These are phyloP conservation scores for Apiospora pterosperma DNA, from an alignment of 2,329 filamentous ascomycete species.

Conservation along the genomic window DNA sequence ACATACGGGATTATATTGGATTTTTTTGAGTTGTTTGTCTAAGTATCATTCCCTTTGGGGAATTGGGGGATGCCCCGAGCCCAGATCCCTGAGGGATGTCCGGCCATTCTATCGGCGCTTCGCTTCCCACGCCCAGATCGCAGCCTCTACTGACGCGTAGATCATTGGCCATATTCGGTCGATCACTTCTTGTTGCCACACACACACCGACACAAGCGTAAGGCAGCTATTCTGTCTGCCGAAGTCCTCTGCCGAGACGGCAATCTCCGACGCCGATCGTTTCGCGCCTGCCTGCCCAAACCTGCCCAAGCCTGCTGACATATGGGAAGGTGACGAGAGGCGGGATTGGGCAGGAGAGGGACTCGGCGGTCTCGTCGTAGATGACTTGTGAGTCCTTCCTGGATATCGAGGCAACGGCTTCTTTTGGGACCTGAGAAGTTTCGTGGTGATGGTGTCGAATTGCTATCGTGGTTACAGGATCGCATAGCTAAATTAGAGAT, in stretches of 20 bases:
- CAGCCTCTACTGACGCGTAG: not conserved
- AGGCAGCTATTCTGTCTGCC: not conserved
- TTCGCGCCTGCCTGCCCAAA: not conserved
- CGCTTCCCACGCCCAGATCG: not conserved
- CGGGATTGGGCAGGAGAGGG: not conserved
- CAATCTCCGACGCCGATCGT: not conserved
- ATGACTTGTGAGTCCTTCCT: not conserved
- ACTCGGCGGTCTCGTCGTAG: not conserved
- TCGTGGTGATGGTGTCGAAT: not conserved
- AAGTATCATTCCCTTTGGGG: no score
- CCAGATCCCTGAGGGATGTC: not conserved
- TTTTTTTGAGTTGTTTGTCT: no score
- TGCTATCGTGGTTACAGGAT: not conserved
- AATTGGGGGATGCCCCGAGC: no score
- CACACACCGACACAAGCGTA: not conserved
- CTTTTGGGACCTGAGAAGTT: not conserved
- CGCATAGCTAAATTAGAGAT: not conserved
- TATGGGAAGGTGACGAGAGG: not conserved
- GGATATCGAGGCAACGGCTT: not conserved
- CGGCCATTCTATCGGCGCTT: conserved; percentile 2
- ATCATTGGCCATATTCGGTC: not conserved
- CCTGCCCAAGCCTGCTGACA: not conserved
- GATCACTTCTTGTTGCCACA: not conserved
- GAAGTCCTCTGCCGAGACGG: not conserved
- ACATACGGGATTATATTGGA: no score